A percentile compares a stretch with the other conserved stretches of the same genome.
Conservation (phyloP, 306 rosid species). For the Prunus kanzakura region DNA sequence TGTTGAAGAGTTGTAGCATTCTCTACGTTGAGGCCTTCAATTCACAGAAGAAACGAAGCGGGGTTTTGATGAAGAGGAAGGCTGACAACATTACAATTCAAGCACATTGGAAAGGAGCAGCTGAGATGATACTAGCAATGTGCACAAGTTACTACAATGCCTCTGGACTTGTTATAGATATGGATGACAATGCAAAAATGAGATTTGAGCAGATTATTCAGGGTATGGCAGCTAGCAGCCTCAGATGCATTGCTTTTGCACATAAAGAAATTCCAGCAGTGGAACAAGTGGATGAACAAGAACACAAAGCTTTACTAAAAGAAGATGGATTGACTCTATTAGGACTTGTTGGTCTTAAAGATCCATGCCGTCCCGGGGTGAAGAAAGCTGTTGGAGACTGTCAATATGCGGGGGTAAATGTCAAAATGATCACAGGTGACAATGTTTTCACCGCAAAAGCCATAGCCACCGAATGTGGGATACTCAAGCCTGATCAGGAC, state of each 20-base stretch:
- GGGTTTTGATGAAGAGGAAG: slow-evolving; percentile 26
- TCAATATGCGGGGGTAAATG: slow-evolving; percentile 28
- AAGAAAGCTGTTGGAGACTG: slow-evolving; percentile 31
- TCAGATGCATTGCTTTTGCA: slow-evolving; percentile 44
- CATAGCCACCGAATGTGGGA: slow-evolving; percentile 41
- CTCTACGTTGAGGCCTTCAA: slow-evolving; percentile 39
- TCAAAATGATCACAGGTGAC: slow-evolving; percentile 48
- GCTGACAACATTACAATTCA: slow-evolving; percentile 18
- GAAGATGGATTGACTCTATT: slow-evolving; percentile 26
- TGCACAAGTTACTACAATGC: slow-evolving; percentile 31
- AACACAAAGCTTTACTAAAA: background rate
- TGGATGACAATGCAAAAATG: slow-evolving; percentile 3
- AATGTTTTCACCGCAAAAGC: slow-evolving; percentile 36
- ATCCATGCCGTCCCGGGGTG: slow-evolving; percentile 34
- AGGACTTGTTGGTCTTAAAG: slow-evolving; percentile 34
- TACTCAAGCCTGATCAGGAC: slow-evolving; percentile 17
- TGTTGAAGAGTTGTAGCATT: slow-evolving; percentile 3
- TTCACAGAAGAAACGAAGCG: slow-evolving; percentile 43
- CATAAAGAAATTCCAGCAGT: slow-evolving; percentile 9
- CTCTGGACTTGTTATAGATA: slow-evolving; percentile 14
- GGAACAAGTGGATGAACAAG: background rate
- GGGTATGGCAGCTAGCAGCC: slow-evolving; percentile 39
- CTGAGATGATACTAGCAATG: slow-evolving; percentile 42
- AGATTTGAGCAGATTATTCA: slow-evolving; percentile 29
- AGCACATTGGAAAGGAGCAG: slow-evolving; percentile 55